These are phyloP conservation scores for Eucalyptus lansdowneana DNA, from an alignment of 345 rosid species.

Conservation along the genomic window DNA sequence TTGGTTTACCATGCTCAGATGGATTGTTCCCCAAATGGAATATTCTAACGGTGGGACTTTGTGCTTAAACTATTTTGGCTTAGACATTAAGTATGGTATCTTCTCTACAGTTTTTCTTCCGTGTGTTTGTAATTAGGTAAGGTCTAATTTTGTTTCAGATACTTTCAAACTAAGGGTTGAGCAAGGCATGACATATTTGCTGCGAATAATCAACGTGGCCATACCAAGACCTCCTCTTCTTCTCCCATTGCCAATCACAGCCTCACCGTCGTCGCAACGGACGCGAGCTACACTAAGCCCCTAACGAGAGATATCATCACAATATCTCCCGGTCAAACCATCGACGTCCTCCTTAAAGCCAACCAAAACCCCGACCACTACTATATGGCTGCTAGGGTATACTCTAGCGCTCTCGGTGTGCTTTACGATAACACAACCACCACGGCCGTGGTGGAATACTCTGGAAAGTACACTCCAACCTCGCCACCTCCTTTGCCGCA, in stretches of 20 bases:
- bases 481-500: not conserved
- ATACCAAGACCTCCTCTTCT: constrained; percentile 21
- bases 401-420: not conserved
- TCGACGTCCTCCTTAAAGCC: constrained; percentile 14
- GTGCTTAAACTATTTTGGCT: not conserved
- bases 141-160: not conserved
- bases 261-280: constrained; percentile 13
- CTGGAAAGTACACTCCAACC: constrained; percentile 1
- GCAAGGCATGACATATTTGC: constrained; percentile 18
- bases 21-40: not conserved
- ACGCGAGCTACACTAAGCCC: constrained; percentile 19
- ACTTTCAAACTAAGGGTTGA: constrained; percentile 5
- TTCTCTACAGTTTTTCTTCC: not conserved
- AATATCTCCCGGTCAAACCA: constrained; percentile 23
- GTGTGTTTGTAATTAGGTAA: not conserved
- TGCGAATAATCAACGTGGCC: constrained; percentile 13
- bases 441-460: constrained; percentile 1
- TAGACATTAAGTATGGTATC: not conserved
- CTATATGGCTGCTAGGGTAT: not conserved
- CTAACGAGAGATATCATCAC: not conserved
- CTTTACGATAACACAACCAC: not conserved
- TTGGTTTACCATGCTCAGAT: not conserved
- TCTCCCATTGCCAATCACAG: constrained; percentile 15
- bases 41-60: not conserved
- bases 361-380: constrained; percentile 4